Conservation (phyloP, 352 stramenopile genomes). For the Globisporangium cystogenes region DNA sequence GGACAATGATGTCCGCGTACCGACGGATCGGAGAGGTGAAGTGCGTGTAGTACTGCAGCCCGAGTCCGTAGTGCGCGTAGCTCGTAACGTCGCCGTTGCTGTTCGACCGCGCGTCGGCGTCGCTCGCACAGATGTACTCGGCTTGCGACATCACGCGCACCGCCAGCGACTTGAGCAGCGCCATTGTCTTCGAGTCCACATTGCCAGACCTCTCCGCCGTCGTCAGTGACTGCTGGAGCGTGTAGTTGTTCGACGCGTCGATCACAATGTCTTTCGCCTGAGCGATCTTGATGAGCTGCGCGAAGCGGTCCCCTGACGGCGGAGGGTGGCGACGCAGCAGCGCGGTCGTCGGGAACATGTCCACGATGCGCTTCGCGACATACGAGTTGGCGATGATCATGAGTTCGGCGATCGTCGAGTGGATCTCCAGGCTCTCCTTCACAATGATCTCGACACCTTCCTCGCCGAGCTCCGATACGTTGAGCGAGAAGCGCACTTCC, state of each 20-base stretch:
- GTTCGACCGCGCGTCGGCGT: constrained; percentile 32
- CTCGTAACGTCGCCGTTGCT: constrained; percentile 42
- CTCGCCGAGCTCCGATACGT: constrained; percentile 57
- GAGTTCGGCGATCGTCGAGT: constrained; percentile 91
- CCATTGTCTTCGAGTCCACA: constrained; percentile 77
- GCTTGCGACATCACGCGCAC: constrained; percentile 94
- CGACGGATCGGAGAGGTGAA: constrained; percentile 91
- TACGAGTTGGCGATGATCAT: constrained; percentile 93
- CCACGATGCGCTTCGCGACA: constrained; percentile 82
- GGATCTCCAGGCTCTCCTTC: constrained; percentile 92
- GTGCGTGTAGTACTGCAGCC: constrained; percentile 88
- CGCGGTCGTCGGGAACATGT: constrained; percentile 75
- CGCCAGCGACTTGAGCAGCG: constrained; percentile 90
- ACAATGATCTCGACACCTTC: constrained; percentile 81
- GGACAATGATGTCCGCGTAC: constrained; percentile 90
- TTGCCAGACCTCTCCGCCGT: constrained; percentile 46
- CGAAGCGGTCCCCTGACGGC: constrained; percentile 67
- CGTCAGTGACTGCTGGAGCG: constrained; percentile 68
- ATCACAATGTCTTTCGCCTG: constrained; percentile 66
- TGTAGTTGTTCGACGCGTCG: constrained; percentile 79
- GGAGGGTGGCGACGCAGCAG: constrained; percentile 86
- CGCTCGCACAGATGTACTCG: constrained; percentile 87
- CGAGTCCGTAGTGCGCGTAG: constrained; percentile 87
- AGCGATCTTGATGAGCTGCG: constrained; percentile 66
- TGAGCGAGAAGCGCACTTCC: constrained; percentile 83